phyloP scores from a whole-genome alignment of 805 yeast species.

The Yamadazyma sp. region DNA sequence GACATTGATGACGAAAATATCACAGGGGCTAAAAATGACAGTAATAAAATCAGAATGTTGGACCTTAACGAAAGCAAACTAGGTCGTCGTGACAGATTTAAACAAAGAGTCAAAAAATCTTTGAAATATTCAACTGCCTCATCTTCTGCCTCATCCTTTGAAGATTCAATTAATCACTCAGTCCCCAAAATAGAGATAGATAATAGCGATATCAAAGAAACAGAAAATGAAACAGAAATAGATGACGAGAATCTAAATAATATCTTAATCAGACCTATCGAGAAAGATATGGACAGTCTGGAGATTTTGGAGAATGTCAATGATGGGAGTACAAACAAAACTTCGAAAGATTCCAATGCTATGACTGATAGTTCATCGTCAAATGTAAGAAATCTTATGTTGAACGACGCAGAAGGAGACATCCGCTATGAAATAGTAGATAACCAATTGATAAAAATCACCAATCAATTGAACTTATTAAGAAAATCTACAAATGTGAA shows the following conservation, averaged over 20 bases:
- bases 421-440: slow-evolving; percentile 5
- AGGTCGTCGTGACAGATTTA: slow-evolving; percentile 12
- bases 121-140: slow-evolving; percentile 7
- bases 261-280: slow-evolving; percentile 8
- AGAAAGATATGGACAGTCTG: slow-evolving; percentile 4
- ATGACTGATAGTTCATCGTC: background rate
- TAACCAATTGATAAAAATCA: slow-evolving; percentile 4
- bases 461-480: slow-evolving; percentile 4
- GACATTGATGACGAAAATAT: slow-evolving; percentile 9
- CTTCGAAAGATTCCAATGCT: background rate
- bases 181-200: background rate
- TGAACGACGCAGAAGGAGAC: background rate
- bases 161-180: background rate
- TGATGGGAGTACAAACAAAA: background rate
- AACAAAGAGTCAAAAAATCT: slow-evolving; percentile 6
- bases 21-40: background rate
- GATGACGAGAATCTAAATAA: slow-evolving; percentile 4
- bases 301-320: background rate
- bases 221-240: background rate
- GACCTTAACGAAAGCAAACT: slow-evolving; percentile 7
- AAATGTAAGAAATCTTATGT: background rate
- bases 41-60: slow-evolving; percentile 2
- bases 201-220: background rate
- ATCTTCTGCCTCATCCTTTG: slow-evolving; percentile 4
- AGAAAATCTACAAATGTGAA: slow-evolving; percentile 10